These are phyloP conservation scores for Atkinsonella texensis DNA, from an alignment of 2,329 filamentous ascomycete species.

Conservation along the genomic window DNA sequence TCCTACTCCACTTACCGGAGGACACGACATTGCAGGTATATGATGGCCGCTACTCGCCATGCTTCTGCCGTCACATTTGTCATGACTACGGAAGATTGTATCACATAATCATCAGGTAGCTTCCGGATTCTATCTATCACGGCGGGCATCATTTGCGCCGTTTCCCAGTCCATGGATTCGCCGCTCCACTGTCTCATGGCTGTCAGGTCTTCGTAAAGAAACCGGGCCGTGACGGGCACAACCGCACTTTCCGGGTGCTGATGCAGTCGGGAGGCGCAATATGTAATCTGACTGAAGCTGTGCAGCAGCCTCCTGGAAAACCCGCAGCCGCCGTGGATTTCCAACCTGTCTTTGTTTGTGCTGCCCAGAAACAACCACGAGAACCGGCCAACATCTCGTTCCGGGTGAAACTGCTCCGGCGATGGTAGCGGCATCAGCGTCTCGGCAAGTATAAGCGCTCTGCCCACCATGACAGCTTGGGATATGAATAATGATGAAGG, in stretches of 20 bases:
- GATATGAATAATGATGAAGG: neutral
- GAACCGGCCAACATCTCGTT: slow-evolving; percentile 19
- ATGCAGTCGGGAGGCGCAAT: slow-evolving; percentile 19
- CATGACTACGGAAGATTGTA: slow-evolving; percentile 20
- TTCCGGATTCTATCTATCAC: slow-evolving; percentile 18
- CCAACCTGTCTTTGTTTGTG: slow-evolving; percentile 17
- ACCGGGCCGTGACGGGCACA: slow-evolving; percentile 18
- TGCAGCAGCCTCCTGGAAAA: slow-evolving; percentile 27
- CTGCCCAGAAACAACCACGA: slow-evolving; percentile 25
- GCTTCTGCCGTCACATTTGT: slow-evolving; percentile 27
- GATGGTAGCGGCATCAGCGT: slow-evolving; percentile 22
- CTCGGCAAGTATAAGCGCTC: slow-evolving; percentile 24
- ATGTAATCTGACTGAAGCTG: slow-evolving; percentile 24
- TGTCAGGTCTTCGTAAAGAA: slow-evolving; percentile 15
- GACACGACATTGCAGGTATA: slow-evolving; percentile 28
- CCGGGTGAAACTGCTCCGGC: slow-evolving; percentile 15
- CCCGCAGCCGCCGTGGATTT: slow-evolving; percentile 28
- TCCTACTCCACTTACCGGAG: slow-evolving; percentile 16
- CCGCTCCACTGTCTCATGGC: slow-evolving; percentile 24
- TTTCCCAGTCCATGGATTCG: slow-evolving; percentile 15
- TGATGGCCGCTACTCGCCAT: slow-evolving; percentile 26
- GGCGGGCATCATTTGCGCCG: slow-evolving; percentile 5
- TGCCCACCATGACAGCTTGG: neutral
- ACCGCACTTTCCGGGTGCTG: slow-evolving; percentile 20
- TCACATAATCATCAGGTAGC: slow-evolving; percentile 12